Evolutionary conservation across 2,329 filamentous ascomycete genomes (phyloP), one percentile per base, ranked within the genome.

Genomic region (Mycogone perniciosa): DNA sequence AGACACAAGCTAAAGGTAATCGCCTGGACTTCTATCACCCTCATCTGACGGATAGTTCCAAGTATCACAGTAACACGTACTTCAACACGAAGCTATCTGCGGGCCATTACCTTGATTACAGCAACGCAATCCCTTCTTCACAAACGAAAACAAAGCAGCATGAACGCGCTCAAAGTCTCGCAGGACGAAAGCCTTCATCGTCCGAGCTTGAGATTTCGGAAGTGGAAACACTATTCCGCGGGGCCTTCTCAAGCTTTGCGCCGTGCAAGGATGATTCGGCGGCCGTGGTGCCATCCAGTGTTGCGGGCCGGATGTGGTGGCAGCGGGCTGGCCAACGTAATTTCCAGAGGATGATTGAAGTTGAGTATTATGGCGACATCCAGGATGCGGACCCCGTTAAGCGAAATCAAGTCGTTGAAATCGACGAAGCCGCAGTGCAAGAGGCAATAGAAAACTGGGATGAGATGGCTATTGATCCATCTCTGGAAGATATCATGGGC

Each of bases 181-280:
- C 71, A 38, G 84, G 76, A 57, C 77, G 71, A 63, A 80, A 82
- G 67, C 78, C 77, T 5, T 77, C 77, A 2, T 67, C 72, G 5
- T 69, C 70, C 1, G 81, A 84, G 56, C 62, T 80, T 1, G 76
- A 86, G 61, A 73, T 80, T 59, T 79, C 80, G 4, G 85, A 86
- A 63, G 81, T 89, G 68, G 87, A 91, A 58, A 77, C 84, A 0
- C 71, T 91, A 7, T 92, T 91, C 62, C 79, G 86, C 31, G 82
- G 85, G 49, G 87, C 84, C 1, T 92, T 90, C 65, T 89, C 86
- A 0, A 87, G 85, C 61, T 92, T 91, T 64, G 88, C 88, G 5
- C 88, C 88, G 0, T 82, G 79, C 46, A 84, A 81, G 59, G 88
- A 92, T 64, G 84, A 91, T 62, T 78, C 85, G 3, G 80, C 77